phyloP scores from a whole-genome alignment of 1,139 yeast genomes.

The Blastobotrys malaysiensis region DNA sequence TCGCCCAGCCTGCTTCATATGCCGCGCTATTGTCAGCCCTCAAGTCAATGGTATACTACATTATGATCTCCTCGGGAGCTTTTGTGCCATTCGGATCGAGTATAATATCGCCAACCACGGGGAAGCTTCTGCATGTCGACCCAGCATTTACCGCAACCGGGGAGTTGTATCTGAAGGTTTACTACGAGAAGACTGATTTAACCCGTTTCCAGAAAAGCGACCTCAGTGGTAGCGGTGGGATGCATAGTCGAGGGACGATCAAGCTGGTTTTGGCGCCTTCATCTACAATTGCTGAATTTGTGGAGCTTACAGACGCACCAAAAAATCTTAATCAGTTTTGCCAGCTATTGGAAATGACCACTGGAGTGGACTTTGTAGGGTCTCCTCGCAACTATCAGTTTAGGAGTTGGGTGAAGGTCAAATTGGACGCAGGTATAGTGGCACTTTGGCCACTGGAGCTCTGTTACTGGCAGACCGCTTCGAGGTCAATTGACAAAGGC shows the following conservation, averaged over 20 bases:
- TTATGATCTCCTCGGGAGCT: constrained; percentile 44
- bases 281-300: constrained; percentile 64
- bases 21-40: constrained; percentile 57
- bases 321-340: constrained; percentile 45
- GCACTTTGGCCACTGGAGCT: constrained; percentile 19
- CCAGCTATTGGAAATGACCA: constrained; percentile 47
- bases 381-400: constrained; percentile 18
- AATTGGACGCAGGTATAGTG: constrained; percentile 14
- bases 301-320: constrained; percentile 46
- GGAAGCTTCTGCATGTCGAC: constrained; percentile 23
- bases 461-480: constrained; percentile 12
- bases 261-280: constrained; percentile 58
- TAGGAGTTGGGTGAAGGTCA: constrained; percentile 16
- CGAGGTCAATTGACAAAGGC: not conserved
- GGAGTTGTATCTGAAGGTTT: constrained; percentile 28
- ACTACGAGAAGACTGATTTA: constrained; percentile 18
- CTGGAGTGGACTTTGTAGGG: constrained; percentile 43
- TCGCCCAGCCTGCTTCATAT: constrained; percentile 38
- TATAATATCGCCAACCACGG: constrained; percentile 17
- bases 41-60: constrained; percentile 46
- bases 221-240: not conserved
- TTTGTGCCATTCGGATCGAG: constrained; percentile 40
- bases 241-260: constrained; percentile 11
- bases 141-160: constrained; percentile 36
- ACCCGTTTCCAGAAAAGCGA: constrained; percentile 13